A percentile compares a stretch with the other conserved stretches of the same genome.
These are phyloP conservation scores for Hydnum rufescens DNA, from an alignment of 768 basidiomycete genomes.

Conservation along the genomic window DNA sequence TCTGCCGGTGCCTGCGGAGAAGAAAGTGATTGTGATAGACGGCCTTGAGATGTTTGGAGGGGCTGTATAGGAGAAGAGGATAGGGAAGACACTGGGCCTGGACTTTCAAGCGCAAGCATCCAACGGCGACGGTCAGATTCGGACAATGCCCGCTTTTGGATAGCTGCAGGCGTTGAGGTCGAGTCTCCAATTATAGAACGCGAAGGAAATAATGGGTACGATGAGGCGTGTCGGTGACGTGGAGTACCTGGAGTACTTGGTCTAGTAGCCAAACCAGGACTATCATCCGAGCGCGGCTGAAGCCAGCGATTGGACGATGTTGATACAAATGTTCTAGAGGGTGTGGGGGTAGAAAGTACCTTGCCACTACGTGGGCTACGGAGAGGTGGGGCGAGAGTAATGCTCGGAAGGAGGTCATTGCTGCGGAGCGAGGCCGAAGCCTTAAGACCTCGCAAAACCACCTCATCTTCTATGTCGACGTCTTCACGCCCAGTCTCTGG, in stretches of 20 bases:
- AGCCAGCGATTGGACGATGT: background rate
- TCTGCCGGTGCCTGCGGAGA: background rate
- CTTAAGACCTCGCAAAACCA: background rate
- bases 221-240: background rate
- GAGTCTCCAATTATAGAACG: background rate
- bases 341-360: background rate
- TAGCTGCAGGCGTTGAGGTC: background rate
- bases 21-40: background rate
- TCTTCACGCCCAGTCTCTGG: no score
- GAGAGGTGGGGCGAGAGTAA: background rate
- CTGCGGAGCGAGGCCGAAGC: background rate
- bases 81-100: background rate
- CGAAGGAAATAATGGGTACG: background rate
- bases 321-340: no score
- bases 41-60: background rate
- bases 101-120: constrained; percentile 1
- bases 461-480: background rate
- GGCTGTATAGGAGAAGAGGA: background rate
- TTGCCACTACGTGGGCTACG: background rate
- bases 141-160: background rate
- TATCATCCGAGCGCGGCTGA: background rate
- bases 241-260: background rate
- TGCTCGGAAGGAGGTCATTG: background rate
- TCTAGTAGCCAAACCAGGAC: background rate
- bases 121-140: background rate